Evolutionary conservation across 345 rosid species (phyloP).

Genomic region (Moricandia moricandioides): DNA sequence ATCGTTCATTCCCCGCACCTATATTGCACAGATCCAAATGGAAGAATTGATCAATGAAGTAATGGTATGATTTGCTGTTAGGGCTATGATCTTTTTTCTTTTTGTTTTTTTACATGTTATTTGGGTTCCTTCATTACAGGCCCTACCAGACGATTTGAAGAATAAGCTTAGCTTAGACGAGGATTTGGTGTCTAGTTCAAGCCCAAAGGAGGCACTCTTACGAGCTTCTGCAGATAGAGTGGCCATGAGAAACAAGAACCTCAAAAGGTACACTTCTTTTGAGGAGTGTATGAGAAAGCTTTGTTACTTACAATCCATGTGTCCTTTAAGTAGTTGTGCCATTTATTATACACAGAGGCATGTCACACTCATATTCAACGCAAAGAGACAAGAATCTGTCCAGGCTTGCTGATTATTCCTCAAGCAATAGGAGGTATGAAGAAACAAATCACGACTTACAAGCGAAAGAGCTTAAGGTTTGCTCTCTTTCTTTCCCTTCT

Average conservation of each 20-base stretch:
- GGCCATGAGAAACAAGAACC: slow-evolving; percentile 66
- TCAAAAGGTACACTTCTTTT: slow-evolving; percentile 54
- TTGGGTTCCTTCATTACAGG: slow-evolving; percentile 43
- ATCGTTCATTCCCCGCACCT: too few relatives aligned
- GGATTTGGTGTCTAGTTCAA: slow-evolving; percentile 46
- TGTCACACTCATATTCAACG: slow-evolving; percentile 90
- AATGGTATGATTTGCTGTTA: slow-evolving; percentile 52
- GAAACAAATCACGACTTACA: slow-evolving; percentile 51
- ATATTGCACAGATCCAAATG: too few relatives aligned
- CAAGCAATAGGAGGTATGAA: slow-evolving; percentile 44
- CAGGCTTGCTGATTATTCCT: slow-evolving; percentile 44
- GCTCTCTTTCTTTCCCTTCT: neutral
- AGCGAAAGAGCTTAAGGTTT: slow-evolving; percentile 53
- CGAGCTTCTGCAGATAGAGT: slow-evolving; percentile 71
- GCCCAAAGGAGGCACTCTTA: slow-evolving; percentile 48
- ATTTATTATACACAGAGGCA: slow-evolving; percentile 55
- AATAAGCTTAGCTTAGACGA: slow-evolving; percentile 79
- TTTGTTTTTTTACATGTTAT: neutral
- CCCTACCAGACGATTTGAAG: slow-evolving; percentile 78
- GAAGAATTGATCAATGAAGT: slow-evolving; percentile 59
- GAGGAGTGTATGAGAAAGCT: slow-evolving; percentile 2
- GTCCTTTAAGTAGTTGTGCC: slow-evolving; percentile 22
- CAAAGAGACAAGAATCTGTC: slow-evolving; percentile 68
- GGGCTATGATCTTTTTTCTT: neutral
- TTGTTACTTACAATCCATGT: slow-evolving; percentile 24